These are phyloP conservation scores for Diaporthe sp. DNA, from an alignment of 2,329 filamentous ascomycete genomes.

Conservation along the genomic window DNA sequence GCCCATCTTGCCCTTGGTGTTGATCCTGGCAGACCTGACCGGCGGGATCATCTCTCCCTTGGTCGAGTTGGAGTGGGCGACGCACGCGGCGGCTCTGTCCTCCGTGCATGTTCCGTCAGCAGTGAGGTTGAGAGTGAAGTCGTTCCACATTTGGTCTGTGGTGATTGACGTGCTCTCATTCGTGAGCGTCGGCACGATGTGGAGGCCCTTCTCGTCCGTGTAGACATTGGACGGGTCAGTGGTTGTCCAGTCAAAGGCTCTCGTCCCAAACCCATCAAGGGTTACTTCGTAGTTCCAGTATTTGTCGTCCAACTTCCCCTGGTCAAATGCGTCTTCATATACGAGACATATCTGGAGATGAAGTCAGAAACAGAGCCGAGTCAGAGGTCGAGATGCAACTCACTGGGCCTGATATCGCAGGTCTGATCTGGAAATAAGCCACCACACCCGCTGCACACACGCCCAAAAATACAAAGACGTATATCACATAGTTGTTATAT, in stretches of 20 bases:
- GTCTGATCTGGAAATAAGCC: slow-evolving; percentile 47
- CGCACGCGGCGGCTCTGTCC: slow-evolving; percentile 50
- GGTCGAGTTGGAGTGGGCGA: slow-evolving; percentile 56
- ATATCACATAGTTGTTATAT: slow-evolving; percentile 53
- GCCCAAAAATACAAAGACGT: slow-evolving; percentile 49
- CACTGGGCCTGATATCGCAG: slow-evolving; percentile 42
- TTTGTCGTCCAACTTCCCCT: slow-evolving; percentile 29
- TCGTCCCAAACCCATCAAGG: slow-evolving; percentile 59
- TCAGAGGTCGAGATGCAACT: slow-evolving; percentile 10
- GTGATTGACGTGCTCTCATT: slow-evolving; percentile 55
- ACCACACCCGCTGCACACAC: slow-evolving; percentile 50
- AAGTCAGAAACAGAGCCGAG: no score
- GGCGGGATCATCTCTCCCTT: slow-evolving; percentile 61
- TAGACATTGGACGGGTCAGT: slow-evolving; percentile 60
- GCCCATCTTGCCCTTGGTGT: slow-evolving; percentile 59
- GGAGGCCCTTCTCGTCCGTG: slow-evolving; percentile 61
- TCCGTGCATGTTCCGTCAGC: slow-evolving; percentile 57
- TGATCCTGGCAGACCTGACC: slow-evolving; percentile 62
- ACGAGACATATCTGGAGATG: slow-evolving; percentile 56
- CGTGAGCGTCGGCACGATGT: slow-evolving; percentile 67
- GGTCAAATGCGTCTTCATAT: slow-evolving; percentile 61
- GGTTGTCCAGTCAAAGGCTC: slow-evolving; percentile 68
- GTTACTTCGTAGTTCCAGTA: slow-evolving; percentile 38
- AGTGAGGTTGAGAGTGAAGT: slow-evolving; percentile 59
- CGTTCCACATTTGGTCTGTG: slow-evolving; percentile 52